These are phyloP conservation scores for Tagetes patula DNA, from an alignment of 129 eudicot genomes.

Conservation along the genomic window DNA sequence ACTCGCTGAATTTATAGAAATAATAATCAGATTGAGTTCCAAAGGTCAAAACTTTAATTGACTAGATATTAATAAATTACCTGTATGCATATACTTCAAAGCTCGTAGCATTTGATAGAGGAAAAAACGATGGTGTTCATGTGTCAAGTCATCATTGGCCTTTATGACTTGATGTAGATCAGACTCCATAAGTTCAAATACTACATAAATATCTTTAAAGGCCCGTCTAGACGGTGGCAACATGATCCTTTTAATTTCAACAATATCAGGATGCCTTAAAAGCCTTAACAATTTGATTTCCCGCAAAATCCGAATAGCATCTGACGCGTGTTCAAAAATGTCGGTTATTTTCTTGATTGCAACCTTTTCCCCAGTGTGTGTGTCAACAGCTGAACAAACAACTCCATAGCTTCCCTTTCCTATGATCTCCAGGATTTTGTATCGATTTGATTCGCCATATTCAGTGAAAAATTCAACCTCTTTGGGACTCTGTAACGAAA, in stretches of 20 bases:
- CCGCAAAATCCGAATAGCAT: conserved; percentile 84
- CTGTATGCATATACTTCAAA: conserved; percentile 90
- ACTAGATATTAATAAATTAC: conserved; percentile 29
- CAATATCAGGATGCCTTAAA: conserved; percentile 92
- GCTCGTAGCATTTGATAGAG: conserved; percentile 97
- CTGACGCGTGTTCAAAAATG: conserved; percentile 83
- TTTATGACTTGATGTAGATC: conserved; percentile 97
- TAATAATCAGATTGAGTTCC: conserved; percentile 14
- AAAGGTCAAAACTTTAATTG: not conserved
- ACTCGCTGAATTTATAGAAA: conserved; percentile 56
- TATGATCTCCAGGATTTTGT: conserved; percentile 84
- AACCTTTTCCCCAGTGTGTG: conserved; percentile 92
- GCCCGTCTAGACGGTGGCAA: conserved; percentile 91
- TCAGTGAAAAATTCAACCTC: conserved; percentile 85
- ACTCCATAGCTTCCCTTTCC: conserved; percentile 98
- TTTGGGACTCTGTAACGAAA: conserved; percentile 54
- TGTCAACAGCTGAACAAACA: conserved; percentile 90
- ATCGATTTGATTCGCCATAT: conserved; percentile 83
- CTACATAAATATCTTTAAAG: conserved; percentile 86
- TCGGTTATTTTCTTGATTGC: conserved; percentile 87
- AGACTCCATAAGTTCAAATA: conserved; percentile 97
- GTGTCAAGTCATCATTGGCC: conserved; percentile 93
- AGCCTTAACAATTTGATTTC: conserved; percentile 91
- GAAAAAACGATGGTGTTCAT: conserved; percentile 91
- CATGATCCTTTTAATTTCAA: conserved; percentile 92